These are phyloP conservation scores for Calonectria multiphialidica DNA, from an alignment of 2,329 filamentous ascomycete species.

Conservation along the genomic window DNA sequence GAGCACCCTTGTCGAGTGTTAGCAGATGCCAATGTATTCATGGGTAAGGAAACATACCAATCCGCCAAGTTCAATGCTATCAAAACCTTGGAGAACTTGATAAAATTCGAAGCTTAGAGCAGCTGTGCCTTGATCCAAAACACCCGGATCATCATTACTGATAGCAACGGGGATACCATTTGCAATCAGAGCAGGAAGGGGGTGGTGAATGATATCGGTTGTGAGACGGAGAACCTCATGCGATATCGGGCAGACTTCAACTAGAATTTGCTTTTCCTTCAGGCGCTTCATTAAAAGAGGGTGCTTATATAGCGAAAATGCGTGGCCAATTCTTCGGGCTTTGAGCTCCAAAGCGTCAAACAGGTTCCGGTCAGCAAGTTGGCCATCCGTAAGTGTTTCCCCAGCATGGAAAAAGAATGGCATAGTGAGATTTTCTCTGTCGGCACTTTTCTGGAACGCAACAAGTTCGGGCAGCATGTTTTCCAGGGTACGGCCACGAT, in stretches of 20 bases:
- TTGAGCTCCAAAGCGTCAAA: conserved; percentile 76
- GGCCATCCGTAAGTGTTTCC: conserved; percentile 74
- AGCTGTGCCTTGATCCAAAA: conserved; percentile 45
- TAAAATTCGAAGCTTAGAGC: conserved; percentile 78
- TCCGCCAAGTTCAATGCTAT: conserved; percentile 69
- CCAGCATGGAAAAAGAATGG: conserved; percentile 80
- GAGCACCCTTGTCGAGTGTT: not conserved
- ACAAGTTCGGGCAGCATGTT: not conserved
- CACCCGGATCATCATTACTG: conserved; percentile 7
- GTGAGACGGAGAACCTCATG: conserved; percentile 75
- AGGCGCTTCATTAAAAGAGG: conserved; percentile 74
- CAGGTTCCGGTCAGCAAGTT: conserved; percentile 72
- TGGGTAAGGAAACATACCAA: not conserved
- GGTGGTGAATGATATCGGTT: conserved; percentile 71
- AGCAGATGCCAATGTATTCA: no score
- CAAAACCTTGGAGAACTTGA: conserved; percentile 75
- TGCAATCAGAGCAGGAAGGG: conserved; percentile 72
- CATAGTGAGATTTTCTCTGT: conserved; percentile 41
- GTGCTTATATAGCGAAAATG: conserved; percentile 75
- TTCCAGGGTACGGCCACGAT: not conserved
- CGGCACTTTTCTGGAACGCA: not conserved
- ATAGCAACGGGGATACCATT: conserved; percentile 70
- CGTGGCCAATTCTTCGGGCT: conserved; percentile 75
- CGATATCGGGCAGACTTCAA: conserved; percentile 75
- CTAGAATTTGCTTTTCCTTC: conserved; percentile 73